Evolutionary conservation across 805 yeast species (phyloP).

Genomic region (Cephaloascus fragrans): DNA sequence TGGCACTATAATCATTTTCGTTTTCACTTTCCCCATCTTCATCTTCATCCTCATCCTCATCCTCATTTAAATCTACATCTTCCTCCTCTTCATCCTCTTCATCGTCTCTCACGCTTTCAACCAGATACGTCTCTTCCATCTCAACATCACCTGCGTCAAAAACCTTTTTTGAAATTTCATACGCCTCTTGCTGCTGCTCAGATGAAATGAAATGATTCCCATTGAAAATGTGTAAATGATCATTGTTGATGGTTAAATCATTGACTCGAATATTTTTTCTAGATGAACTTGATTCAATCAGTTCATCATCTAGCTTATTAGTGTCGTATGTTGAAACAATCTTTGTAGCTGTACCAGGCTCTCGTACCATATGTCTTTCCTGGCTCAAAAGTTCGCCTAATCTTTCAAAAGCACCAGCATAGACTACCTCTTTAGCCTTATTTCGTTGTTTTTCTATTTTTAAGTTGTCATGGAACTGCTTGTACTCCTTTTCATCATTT

Average conservation of each 20-base stretch:
- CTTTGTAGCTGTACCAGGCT: too few species aligned
- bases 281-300: too few species aligned
- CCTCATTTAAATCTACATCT: background rate
- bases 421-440: slow-evolving; percentile 11
- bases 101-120: slow-evolving; percentile 1
- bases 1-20: slow-evolving; percentile 3
- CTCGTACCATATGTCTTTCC: too few species aligned
- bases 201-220: too few species aligned
- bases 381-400: too few species aligned
- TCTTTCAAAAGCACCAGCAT: slow-evolving; percentile 12
- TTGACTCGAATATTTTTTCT: too few species aligned
- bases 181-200: background rate
- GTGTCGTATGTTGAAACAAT: too few species aligned
- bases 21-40: slow-evolving; percentile 3
- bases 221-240: too few species aligned
- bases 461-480: slow-evolving; percentile 18
- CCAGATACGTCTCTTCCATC: background rate
- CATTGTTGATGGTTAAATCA: too few species aligned
- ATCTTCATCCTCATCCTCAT: slow-evolving; percentile 1
- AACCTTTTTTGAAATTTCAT: background rate
- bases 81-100: background rate
- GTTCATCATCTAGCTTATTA: too few species aligned
- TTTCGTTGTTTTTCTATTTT: slow-evolving; percentile 11
- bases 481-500: slow-evolving; percentile 23
- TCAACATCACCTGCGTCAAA: slow-evolving; percentile 1